Percentiles rank a stretch among this genome's conserved stretches.
Conservation (phyloP, 2,329 filamentous ascomycete species). For the Aureobasidium musti region DNA sequence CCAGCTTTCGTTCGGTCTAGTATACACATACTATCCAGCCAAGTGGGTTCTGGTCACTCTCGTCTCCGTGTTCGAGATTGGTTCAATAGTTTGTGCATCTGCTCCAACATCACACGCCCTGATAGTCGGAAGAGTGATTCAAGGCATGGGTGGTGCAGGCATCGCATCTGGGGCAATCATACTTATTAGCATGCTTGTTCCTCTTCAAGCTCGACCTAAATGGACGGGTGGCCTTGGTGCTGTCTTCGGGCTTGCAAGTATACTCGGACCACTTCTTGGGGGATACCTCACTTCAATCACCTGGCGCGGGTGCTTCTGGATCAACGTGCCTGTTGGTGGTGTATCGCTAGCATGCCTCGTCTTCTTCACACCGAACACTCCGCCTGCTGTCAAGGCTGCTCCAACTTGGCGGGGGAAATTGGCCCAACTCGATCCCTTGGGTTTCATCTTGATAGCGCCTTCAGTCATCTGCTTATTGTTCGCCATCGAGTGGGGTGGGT, state of each 20-base stretch:
- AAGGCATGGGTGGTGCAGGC: constrained; percentile 58
- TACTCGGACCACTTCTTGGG: constrained; percentile 55
- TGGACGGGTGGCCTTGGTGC: constrained; percentile 40
- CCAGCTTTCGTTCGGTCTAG: constrained; percentile 47
- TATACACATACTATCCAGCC: constrained; percentile 46
- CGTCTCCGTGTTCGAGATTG: constrained; percentile 48
- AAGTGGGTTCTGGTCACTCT: constrained; percentile 49
- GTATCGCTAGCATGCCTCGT: constrained; percentile 43
- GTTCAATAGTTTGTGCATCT: constrained; percentile 54
- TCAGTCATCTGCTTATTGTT: constrained; percentile 44
- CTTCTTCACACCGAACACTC: constrained; percentile 40
- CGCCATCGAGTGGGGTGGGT: constrained; percentile 52
- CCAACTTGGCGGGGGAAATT: constrained; percentile 43
- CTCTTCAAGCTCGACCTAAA: constrained; percentile 32
- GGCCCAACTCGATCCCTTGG: constrained; percentile 47
- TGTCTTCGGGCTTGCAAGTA: constrained; percentile 48
- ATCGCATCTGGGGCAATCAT: constrained; percentile 48
- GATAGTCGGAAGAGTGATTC: constrained; percentile 55
- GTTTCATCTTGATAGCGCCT: background rate
- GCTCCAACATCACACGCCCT: constrained; percentile 53
- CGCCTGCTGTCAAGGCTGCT: constrained; percentile 18
- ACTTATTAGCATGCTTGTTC: constrained; percentile 33
- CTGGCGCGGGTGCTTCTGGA: constrained; percentile 57
- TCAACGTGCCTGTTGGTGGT: constrained; percentile 45
- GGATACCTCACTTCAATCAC: constrained; percentile 52